Conservation (phyloP, 75 land plant species). For the Picea sitchensis region DNA sequence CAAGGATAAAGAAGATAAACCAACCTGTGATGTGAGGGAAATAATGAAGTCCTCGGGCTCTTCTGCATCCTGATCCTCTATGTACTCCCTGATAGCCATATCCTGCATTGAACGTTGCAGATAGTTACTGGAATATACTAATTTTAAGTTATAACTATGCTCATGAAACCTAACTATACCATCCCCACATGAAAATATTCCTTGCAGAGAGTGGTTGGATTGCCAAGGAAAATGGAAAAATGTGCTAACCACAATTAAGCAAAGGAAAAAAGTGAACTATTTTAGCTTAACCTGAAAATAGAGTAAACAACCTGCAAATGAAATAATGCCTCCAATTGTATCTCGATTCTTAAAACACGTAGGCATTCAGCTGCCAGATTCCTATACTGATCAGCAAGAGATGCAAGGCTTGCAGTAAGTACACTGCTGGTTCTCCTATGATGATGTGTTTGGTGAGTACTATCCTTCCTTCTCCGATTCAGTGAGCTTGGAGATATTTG, state of each 20-base stretch:
- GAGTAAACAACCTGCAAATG: slow-evolving; percentile 63
- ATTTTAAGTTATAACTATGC: not conserved
- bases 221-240: not conserved
- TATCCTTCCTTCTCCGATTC: slow-evolving; percentile 28
- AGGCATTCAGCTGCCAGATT: slow-evolving; percentile 83
- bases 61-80: slow-evolving; percentile 96
- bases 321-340: slow-evolving; percentile 89
- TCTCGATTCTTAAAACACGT: slow-evolving; percentile 91
- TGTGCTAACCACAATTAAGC: not conserved
- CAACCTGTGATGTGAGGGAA: slow-evolving; percentile 88
- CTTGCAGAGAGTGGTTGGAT: not conserved
- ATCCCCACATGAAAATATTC: not conserved
- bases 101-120: slow-evolving; percentile 37
- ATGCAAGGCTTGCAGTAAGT: slow-evolving; percentile 57
- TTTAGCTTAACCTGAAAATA: not conserved
- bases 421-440: slow-evolving; percentile 58
- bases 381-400: slow-evolving; percentile 81
- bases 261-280: not conserved
- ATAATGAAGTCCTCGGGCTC: slow-evolving; percentile 98
- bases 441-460: slow-evolving; percentile 15
- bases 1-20: not conserved
- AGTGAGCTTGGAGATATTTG: slow-evolving; percentile 35
- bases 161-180: too few relatives aligned
- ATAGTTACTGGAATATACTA: not conserved
- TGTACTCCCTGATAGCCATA: slow-evolving; percentile 66